phyloP scores from a whole-genome alignment of 768 basidiomycete genomes.

The Tylopilus plumbeoviolaceoides region DNA sequence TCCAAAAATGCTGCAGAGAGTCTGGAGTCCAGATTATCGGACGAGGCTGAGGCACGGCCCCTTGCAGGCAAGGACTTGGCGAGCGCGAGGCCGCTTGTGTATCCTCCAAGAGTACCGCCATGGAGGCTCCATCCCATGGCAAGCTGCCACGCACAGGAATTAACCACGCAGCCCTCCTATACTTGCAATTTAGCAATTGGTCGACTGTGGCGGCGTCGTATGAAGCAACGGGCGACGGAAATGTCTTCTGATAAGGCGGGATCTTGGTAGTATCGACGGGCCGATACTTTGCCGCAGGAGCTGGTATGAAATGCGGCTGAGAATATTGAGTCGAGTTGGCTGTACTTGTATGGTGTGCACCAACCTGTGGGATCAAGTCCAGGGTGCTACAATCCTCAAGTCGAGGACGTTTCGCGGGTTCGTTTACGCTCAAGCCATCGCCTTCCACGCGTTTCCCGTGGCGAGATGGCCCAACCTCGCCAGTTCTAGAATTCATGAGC shows the following conservation, averaged over 20 bases:
- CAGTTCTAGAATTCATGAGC: background rate
- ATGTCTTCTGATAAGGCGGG: slow-evolving; percentile 33
- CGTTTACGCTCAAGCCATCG: background rate
- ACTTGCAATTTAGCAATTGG: slow-evolving; percentile 26
- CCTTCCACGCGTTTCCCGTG: slow-evolving; percentile 10
- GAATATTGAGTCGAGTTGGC: slow-evolving; percentile 11
- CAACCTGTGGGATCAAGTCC: slow-evolving; percentile 44
- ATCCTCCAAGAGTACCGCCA: slow-evolving; percentile 38
- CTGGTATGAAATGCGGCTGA: slow-evolving; percentile 24
- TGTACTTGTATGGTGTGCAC: slow-evolving; percentile 10
- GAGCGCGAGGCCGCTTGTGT: slow-evolving; percentile 15
- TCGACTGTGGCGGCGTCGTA: slow-evolving; percentile 31
- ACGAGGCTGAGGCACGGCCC: slow-evolving; percentile 10
- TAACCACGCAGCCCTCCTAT: slow-evolving; percentile 50
- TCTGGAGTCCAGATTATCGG: slow-evolving; percentile 45
- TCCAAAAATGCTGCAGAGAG: slow-evolving; percentile 46
- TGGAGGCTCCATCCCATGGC: slow-evolving; percentile 46
- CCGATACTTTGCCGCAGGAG: slow-evolving; percentile 12
- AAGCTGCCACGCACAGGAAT: slow-evolving; percentile 52
- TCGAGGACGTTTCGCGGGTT: slow-evolving; percentile 31
- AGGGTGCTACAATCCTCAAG: slow-evolving; percentile 35
- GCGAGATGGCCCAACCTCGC: background rate
- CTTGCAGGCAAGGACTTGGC: slow-evolving; percentile 19
- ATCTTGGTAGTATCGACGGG: slow-evolving; percentile 20
- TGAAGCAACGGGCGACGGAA: slow-evolving; percentile 36